These are phyloP conservation scores for Cicer bijugum DNA, from an alignment of 306 rosid genomes.

Conservation along the genomic window DNA sequence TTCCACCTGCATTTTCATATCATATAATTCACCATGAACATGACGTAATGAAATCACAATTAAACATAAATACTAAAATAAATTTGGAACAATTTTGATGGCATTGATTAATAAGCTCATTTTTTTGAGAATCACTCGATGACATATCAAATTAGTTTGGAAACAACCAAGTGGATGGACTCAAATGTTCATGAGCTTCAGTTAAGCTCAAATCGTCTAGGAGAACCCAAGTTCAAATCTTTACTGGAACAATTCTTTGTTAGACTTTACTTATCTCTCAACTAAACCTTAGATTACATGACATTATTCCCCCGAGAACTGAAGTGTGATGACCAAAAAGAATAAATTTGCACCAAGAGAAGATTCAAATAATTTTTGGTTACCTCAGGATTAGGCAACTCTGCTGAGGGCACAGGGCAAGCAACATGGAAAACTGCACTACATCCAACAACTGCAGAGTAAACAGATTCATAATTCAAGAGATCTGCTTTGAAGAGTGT, in stretches of 20 bases:
- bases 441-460: slow-evolving; percentile 53
- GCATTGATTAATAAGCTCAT: background rate
- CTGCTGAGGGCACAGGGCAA: slow-evolving; percentile 53
- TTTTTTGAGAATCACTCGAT: background rate
- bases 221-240: no score
- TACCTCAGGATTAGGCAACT: slow-evolving; percentile 50
- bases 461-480: slow-evolving; percentile 46
- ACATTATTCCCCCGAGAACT: no score
- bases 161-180: no score
- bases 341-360: background rate
- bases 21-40: no score
- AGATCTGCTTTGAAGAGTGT: slow-evolving; percentile 54
- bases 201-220: no score
- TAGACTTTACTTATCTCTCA: no score
- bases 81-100: background rate
- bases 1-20: slow-evolving; percentile 52
- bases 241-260: no score
- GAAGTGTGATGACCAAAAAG: no score
- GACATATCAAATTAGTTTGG: background rate
- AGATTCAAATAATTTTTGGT: background rate
- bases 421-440: slow-evolving; percentile 61
- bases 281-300: no score
- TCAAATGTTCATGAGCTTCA: no score
- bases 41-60: no score
- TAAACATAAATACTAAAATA: no score